A percentile compares a stretch with the other conserved stretches of the same genome.
Conservation (phyloP, 2,329 filamentous ascomycete genomes). For the Didymella arachidicola region DNA sequence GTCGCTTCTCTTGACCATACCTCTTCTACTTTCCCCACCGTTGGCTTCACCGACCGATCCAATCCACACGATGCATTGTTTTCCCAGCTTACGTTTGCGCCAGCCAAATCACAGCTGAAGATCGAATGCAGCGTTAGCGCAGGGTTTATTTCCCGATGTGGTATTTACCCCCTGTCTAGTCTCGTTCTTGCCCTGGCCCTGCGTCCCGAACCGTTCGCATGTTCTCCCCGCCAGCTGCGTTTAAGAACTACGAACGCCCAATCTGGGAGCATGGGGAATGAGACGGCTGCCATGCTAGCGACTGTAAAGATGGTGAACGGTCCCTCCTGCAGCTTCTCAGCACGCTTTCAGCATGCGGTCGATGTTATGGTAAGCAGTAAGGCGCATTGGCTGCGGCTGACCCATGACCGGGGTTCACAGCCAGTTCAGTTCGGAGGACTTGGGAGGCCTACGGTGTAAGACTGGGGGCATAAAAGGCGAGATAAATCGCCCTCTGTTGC, state of each 20-base stretch:
- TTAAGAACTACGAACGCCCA: conserved; percentile 4
- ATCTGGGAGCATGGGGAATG: conserved; percentile 7
- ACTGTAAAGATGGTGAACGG: neutral
- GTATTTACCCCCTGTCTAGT: conserved; percentile 2
- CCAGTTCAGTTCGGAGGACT: conserved; percentile 13
- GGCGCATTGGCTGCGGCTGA: conserved; percentile 8
- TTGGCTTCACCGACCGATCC: neutral
- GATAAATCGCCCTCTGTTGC: conserved; percentile 3
- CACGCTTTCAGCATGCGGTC: neutral
- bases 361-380: conserved; percentile 2
- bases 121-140: conserved; percentile 5
- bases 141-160: neutral
- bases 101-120: conserved; percentile 18
- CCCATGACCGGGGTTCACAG: conserved; percentile 1
- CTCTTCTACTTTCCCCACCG: neutral
- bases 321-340: neutral
- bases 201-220: conserved; percentile 11
- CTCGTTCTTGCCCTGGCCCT: neutral
- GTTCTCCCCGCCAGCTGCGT: conserved; percentile 5
- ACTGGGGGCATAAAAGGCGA: conserved; percentile 11
- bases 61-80: conserved; percentile 11
- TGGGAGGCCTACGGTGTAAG: conserved; percentile 7
- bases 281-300: neutral
- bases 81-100: conserved; percentile 2
- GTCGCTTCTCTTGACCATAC: neutral